These are phyloP conservation scores for Balansia obtecta DNA, from an alignment of 2,329 filamentous ascomycete species.

Conservation along the genomic window DNA sequence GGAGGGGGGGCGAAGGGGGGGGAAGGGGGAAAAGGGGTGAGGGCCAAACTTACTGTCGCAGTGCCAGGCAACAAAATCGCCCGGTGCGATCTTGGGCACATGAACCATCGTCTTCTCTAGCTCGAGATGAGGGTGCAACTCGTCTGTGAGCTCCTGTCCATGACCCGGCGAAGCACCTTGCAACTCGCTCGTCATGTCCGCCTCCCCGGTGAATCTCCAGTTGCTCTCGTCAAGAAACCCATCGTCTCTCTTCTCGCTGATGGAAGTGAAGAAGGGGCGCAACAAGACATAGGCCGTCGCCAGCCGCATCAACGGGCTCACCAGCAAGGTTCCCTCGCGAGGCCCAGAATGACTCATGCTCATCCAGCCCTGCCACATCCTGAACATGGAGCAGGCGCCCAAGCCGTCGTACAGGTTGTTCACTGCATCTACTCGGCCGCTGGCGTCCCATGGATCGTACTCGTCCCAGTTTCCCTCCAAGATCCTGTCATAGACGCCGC, in stretches of 20 bases:
- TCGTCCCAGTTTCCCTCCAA: conserved; percentile 66
- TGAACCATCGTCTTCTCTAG: conserved; percentile 57
- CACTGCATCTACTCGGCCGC: conserved; percentile 51
- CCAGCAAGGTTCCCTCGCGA: conserved; percentile 65
- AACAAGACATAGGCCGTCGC: conserved; percentile 72
- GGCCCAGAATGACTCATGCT: conserved; percentile 62
- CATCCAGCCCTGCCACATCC: conserved; percentile 86
- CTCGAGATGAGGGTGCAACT: conserved; percentile 62
- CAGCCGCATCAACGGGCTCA: conserved; percentile 66
- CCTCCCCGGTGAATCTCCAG: conserved; percentile 41
- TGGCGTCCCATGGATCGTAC: conserved; percentile 74
- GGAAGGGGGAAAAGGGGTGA: not conserved
- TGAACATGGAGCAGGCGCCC: conserved; percentile 72
- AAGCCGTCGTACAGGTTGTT: conserved; percentile 71
- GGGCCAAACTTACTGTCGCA: conserved; percentile 46
- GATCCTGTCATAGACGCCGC: conserved; percentile 60
- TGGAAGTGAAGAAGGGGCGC: conserved; percentile 65
- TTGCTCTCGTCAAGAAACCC: conserved; percentile 40
- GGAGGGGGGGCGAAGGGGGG: too few relatives aligned
- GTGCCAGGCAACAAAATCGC: conserved; percentile 77
- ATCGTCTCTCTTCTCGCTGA: conserved; percentile 13
- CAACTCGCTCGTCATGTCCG: conserved; percentile 42
- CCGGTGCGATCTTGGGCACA: conserved; percentile 54
- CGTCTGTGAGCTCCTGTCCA: conserved; percentile 55
- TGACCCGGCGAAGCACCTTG: conserved; percentile 60